Base-by-base conservation (phyloP, 108 stramenopile species). In the Cylindrotheca fusiformis region DNA sequence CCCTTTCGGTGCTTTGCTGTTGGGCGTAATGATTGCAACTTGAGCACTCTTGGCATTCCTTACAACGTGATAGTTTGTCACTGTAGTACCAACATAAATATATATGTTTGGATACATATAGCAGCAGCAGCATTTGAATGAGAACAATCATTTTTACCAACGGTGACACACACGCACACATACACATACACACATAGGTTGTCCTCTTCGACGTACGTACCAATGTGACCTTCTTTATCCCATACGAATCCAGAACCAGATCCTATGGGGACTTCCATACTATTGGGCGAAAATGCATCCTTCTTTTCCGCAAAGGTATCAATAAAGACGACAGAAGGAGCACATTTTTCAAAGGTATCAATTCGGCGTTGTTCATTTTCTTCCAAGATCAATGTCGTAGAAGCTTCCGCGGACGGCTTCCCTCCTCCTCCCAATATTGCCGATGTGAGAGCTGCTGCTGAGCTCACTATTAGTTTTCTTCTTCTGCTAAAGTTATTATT, bases 181-280 rank as follows among this genome's bases (percentile, higher is more conserved):
- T 45, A 17, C 17, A 45, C 44, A n/a, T n/a, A n/a, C n/a, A n/a
- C n/a, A n/a, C n/a, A n/a, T n/a, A n/a, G n/a, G n/a, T n/a, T 56
- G 27, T 21, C 24, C 36, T 21, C 4, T 4, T 45, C 58, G 5
- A 12, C n/a, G 4, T 12, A 53, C 63, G 75, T 82, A 20, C 83
- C 87, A 48, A 91, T 85, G 48, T 91, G 90, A 27, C 90, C 90
- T 10, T 82, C 59, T 8, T 72, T 69, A 55, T 95, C 93, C 96
- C 96, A 97, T 0, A 97, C 84, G 48, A 94, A 93, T 0, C 96
- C 96, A 51, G 77, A 75, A 0, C 96, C 96, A 2, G 88, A 79
- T 26, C 94, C 96, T 0, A 87, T 67, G 6, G 94, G 94, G 3
- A 90, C 86, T 74, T 90, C 89, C 68, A 88, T 77, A 31, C 85